phyloP scores from a whole-genome alignment of 2,329 filamentous ascomycete genomes.

The Aureobasidium zeae region DNA sequence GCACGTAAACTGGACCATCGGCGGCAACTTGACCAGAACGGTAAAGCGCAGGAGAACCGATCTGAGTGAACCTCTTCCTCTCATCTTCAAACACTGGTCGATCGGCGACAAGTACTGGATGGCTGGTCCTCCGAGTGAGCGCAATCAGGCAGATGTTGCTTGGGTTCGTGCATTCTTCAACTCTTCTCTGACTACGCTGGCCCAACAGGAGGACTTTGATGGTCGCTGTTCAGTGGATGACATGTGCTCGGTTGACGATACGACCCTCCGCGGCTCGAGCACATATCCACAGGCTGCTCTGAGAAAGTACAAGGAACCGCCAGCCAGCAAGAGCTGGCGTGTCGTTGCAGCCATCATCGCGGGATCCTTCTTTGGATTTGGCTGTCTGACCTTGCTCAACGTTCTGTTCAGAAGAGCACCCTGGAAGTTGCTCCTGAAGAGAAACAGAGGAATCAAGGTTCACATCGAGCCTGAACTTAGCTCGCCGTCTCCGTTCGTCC shows the following conservation, averaged over 20 bases:
- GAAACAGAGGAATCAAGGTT: background rate
- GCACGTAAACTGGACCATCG: slow-evolving; percentile 36
- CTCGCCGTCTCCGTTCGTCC: slow-evolving; percentile 8
- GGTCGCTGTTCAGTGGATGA: background rate
- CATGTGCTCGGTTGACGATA: slow-evolving; percentile 6
- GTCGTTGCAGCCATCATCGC: background rate
- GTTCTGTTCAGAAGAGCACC: slow-evolving; percentile 14
- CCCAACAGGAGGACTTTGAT: background rate
- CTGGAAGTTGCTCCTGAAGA: slow-evolving; percentile 9
- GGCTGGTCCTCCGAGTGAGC: slow-evolving; percentile 35
- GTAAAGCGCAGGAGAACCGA: slow-evolving; percentile 29
- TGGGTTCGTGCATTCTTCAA: slow-evolving; percentile 45
- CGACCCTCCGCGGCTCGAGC: slow-evolving; percentile 7
- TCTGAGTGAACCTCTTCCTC: slow-evolving; percentile 34
- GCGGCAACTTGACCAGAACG: slow-evolving; percentile 29
- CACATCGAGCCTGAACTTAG: slow-evolving; percentile 1
- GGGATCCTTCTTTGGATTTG: slow-evolving; percentile 3
- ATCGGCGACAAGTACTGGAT: slow-evolving; percentile 37
- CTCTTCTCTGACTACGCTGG: slow-evolving; percentile 33
- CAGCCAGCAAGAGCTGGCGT: slow-evolving; percentile 1
- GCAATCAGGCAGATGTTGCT: slow-evolving; percentile 35
- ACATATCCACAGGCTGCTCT: background rate
- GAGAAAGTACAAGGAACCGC: background rate
- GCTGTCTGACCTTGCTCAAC: slow-evolving; percentile 6
- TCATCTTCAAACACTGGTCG: slow-evolving; percentile 42